phyloP scores from a whole-genome alignment of 1,284 basidiomycete genomes.

The Ceratobasidium sp. region DNA sequence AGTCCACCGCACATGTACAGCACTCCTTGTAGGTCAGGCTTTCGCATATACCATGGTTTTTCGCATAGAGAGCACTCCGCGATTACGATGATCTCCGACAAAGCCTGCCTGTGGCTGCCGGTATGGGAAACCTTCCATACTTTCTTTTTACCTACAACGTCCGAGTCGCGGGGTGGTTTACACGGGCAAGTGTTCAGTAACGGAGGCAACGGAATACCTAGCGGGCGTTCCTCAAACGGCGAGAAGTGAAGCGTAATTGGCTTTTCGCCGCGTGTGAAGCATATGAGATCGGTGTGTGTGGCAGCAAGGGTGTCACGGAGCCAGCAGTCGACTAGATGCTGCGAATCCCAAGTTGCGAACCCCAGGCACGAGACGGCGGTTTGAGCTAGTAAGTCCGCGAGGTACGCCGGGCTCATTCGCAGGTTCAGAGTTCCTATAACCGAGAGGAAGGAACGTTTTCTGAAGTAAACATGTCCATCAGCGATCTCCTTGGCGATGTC shows the following conservation, averaged over 20 bases:
- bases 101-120: background rate
- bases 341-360: background rate
- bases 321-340: background rate
- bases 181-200: background rate
- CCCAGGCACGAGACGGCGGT: background rate
- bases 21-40: background rate
- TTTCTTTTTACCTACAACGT: background rate
- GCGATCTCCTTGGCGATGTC: too few relatives aligned
- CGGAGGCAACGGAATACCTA: background rate
- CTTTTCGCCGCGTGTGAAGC: background rate
- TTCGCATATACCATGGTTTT: background rate
- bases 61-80: background rate
- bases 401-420: background rate
- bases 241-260: background rate
- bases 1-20: background rate
- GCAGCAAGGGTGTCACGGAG: background rate
- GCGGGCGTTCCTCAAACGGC: background rate
- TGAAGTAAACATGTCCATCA: too few relatives aligned
- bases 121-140: background rate
- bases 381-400: background rate
- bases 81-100: background rate
- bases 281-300: conserved; percentile 1
- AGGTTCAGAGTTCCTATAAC: background rate
- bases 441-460: background rate
- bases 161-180: background rate